phyloP scores from a whole-genome alignment of 1,139 yeast genomes.

The Magnusiomyces fungicola region DNA sequence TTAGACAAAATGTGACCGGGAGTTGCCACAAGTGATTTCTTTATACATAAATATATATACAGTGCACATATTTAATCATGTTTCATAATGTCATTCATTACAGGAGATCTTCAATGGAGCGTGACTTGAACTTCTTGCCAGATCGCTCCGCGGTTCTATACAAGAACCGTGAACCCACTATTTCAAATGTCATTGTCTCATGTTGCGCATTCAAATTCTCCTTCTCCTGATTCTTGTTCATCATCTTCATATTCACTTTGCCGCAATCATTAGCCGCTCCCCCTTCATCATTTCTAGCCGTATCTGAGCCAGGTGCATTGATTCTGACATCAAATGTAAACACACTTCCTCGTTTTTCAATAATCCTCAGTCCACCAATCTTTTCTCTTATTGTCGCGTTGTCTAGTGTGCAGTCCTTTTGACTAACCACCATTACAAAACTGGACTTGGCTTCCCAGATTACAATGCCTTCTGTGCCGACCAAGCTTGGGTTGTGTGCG shows the following conservation, averaged over 20 bases:
- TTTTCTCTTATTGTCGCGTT: neutral
- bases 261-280: too few species aligned
- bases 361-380: constrained; percentile 20
- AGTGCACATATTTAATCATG: too few species aligned
- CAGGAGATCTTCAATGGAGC: constrained; percentile 53
- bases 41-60: too few species aligned
- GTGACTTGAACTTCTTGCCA: constrained; percentile 78
- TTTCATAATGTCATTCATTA: too few species aligned
- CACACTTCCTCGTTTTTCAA: constrained; percentile 52
- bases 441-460: constrained; percentile 80
- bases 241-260: too few species aligned
- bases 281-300: too few species aligned
- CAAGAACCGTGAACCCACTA: constrained; percentile 74
- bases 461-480: constrained; percentile 71
- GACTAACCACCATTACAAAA: constrained; percentile 56
- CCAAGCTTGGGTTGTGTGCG: constrained; percentile 49
- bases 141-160: constrained; percentile 76
- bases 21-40: too few species aligned
- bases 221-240: neutral
- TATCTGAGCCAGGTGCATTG: constrained; percentile 24
- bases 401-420: constrained; percentile 21
- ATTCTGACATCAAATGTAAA: constrained; percentile 48
- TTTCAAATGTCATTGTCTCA: constrained; percentile 40
- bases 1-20: too few species aligned
- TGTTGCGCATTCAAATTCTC: neutral